phyloP scores from a whole-genome alignment of 805 yeast species.

The Saturnispora sekii region DNA sequence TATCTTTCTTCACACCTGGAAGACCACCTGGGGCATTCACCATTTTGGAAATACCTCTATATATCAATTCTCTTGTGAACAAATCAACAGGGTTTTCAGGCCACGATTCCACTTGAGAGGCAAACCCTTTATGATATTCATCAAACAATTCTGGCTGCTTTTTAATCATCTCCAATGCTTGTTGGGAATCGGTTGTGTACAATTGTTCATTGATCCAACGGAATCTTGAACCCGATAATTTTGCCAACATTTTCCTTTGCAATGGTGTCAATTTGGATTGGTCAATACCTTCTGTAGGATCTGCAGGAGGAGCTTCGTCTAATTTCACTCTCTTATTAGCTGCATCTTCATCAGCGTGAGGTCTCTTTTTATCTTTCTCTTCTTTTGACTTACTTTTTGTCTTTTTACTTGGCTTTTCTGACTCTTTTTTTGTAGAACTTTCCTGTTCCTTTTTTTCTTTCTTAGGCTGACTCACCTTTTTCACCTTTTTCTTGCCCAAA shows the following conservation, averaged over 20 bases:
- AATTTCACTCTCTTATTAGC: not conserved
- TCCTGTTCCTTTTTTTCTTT: constrained; percentile 13
- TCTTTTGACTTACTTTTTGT: constrained; percentile 8
- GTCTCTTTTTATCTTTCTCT: not conserved
- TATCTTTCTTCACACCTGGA: constrained; percentile 52
- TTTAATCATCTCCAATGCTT: constrained; percentile 62
- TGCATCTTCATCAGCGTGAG: not conserved
- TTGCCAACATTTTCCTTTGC: constrained; percentile 93
- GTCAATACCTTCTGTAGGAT: constrained; percentile 18
- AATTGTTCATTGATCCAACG: constrained; percentile 97
- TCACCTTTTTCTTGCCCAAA: constrained; percentile 44
- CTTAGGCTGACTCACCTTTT: constrained; percentile 28
- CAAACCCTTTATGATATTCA: constrained; percentile 92
- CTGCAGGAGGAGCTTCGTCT: constrained; percentile 10
- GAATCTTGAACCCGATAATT: constrained; percentile 88
- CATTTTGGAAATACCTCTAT: constrained; percentile 45
- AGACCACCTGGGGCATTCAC: constrained; percentile 94
- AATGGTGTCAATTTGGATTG: constrained; percentile 58
- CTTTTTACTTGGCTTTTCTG: constrained; percentile 7
- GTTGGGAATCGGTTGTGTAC: constrained; percentile 75
- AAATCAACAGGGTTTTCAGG: constrained; percentile 98
- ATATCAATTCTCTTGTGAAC: constrained; percentile 61
- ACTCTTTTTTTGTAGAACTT: constrained; percentile 9
- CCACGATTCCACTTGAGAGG: constrained; percentile 94
- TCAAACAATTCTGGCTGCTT: constrained; percentile 84